These are phyloP conservation scores for Septoria petroselini DNA, from an alignment of 2,329 filamentous ascomycete species.

Conservation along the genomic window DNA sequence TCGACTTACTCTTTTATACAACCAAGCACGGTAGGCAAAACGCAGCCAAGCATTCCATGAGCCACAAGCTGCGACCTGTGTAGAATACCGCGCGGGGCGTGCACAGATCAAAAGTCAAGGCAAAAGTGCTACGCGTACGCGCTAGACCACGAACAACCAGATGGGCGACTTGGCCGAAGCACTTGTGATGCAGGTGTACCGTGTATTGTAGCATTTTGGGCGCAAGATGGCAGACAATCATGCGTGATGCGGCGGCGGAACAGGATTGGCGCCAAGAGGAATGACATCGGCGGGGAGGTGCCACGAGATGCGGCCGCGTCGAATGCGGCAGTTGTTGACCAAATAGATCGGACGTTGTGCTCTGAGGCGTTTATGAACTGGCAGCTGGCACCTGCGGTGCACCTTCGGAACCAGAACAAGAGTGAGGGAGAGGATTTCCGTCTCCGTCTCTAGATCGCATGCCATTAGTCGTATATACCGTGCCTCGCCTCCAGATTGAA, in stretches of 20 bases:
- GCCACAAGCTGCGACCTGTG: too few relatives aligned
- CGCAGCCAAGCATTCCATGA: not conserved
- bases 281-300: constrained; percentile 2
- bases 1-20: too few relatives aligned
- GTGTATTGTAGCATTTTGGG: not conserved
- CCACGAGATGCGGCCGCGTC: not conserved
- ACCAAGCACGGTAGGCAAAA: not conserved
- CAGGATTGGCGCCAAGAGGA: constrained; percentile 8
- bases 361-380: too few relatives aligned
- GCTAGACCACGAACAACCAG: not conserved
- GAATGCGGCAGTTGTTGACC: too few relatives aligned
- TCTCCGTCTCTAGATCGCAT: not conserved
- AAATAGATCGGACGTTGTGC: too few relatives aligned
- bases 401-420: too few relatives aligned
- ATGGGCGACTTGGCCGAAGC: not conserved
- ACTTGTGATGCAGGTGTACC: not conserved
- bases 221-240: not conserved
- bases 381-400: too few relatives aligned
- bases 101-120: constrained; percentile 1
- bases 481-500: not conserved
- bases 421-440: too few relatives aligned
- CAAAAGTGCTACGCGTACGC: constrained; percentile 1
- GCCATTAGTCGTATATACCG: not conserved
- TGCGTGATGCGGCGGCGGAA: not conserved
- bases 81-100: constrained; percentile 1